phyloP scores from a whole-genome alignment of 2,329 filamentous ascomycete species.

The Fusarium sp. region DNA sequence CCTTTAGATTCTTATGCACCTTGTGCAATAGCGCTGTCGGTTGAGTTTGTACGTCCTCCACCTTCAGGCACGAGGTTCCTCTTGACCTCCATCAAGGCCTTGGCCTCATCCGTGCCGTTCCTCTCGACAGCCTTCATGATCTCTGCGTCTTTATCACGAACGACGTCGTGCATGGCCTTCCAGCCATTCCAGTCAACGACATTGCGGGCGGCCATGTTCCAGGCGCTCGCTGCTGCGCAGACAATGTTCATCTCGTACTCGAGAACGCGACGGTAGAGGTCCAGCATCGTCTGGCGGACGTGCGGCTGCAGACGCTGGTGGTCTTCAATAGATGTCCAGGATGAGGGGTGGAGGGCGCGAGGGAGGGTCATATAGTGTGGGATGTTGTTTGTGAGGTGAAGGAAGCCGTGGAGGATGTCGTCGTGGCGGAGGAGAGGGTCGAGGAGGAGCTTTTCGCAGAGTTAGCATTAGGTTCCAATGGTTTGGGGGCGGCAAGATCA shows the following conservation, averaged over 20 bases:
- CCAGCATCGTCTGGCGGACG: constrained; percentile 40
- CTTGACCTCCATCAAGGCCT: constrained; percentile 27
- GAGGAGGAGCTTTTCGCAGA: constrained; percentile 47
- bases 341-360: constrained; percentile 40
- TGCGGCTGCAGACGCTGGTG: constrained; percentile 40
- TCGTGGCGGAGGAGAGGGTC: constrained; percentile 50
- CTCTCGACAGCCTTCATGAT: constrained; percentile 40
- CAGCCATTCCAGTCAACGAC: constrained; percentile 52
- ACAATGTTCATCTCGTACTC: constrained; percentile 56
- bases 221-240: constrained; percentile 52
- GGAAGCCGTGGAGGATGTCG: constrained; percentile 46
- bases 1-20: background rate
- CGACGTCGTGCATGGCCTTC: constrained; percentile 41
- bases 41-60: constrained; percentile 17
- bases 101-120: constrained; percentile 31
- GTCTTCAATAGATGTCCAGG: constrained; percentile 41
- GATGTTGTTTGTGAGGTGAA: constrained; percentile 50
- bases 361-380: constrained; percentile 51
- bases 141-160: constrained; percentile 46
- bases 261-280: constrained; percentile 49
- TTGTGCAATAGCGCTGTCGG: background rate
- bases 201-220: constrained; percentile 52
- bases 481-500: constrained; percentile 2
- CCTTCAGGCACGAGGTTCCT: constrained; percentile 31
- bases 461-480: background rate